phyloP scores from a whole-genome alignment of 176 grass and related monocot species.

The Pontederia crassipes region DNA sequence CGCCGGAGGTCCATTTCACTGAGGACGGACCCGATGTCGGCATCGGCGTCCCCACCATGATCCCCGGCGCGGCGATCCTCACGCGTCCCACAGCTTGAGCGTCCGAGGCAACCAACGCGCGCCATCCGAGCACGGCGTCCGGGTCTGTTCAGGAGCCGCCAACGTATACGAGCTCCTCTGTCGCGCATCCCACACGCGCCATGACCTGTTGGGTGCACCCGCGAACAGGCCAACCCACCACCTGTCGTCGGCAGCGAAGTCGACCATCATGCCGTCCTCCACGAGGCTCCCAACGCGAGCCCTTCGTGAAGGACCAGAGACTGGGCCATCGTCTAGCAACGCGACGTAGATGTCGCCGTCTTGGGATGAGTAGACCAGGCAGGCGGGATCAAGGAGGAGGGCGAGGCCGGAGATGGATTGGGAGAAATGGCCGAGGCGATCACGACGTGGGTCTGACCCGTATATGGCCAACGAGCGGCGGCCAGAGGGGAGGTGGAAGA shows the following conservation, averaged over 20 bases:
- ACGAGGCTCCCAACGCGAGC: constrained; percentile 18
- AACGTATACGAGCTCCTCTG: constrained; percentile 17
- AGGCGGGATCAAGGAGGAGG: constrained; percentile 13
- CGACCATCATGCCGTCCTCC: constrained; percentile 28
- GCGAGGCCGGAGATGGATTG: constrained; percentile 19
- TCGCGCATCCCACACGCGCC: constrained; percentile 32
- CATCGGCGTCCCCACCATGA: constrained; percentile 8
- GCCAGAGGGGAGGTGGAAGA: constrained; percentile 21
- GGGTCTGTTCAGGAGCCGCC: constrained; percentile 21
- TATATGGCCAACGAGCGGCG: constrained; percentile 7
- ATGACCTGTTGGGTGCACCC: constrained; percentile 18
- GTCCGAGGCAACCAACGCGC: constrained; percentile 17
- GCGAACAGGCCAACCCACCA: constrained; percentile 38
- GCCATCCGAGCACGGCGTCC: constrained; percentile 23
- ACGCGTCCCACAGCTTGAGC: constrained; percentile 6
- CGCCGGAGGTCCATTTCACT: constrained; percentile 12
- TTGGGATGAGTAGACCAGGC: constrained; percentile 14
- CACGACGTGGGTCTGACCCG: constrained; percentile 9
- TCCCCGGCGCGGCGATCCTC: background rate
- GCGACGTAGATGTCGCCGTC: constrained; percentile 25
- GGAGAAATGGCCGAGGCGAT: constrained; percentile 27
- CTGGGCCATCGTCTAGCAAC: background rate
- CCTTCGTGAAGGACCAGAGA: background rate
- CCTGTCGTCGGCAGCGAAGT: constrained; percentile 21
- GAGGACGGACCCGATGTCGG: background rate